A percentile compares a stretch with the other conserved stretches of the same genome.
These are phyloP conservation scores for Cyberlindnera nakhonratchasimensis DNA, from an alignment of 805 yeast genomes.

Conservation along the genomic window DNA sequence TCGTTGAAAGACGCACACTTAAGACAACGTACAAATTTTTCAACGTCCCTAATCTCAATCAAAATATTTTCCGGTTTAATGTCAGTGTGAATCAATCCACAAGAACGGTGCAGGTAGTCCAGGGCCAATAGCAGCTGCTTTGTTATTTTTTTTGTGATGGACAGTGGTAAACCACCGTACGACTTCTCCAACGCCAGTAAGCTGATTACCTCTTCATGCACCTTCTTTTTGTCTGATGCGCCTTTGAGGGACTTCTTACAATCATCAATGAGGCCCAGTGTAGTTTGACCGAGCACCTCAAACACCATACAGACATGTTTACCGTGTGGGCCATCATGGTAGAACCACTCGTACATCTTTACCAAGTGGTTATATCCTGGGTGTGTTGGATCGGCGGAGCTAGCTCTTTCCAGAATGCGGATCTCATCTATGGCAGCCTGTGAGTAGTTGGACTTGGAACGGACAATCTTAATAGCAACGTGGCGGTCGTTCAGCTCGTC, in stretches of 20 bases:
- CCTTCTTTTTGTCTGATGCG: neutral
- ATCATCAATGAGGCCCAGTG: slow-evolving; percentile 47
- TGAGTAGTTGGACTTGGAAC: slow-evolving; percentile 48
- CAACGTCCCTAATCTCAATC: slow-evolving; percentile 52
- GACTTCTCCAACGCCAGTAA: slow-evolving; percentile 32
- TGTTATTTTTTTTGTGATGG: slow-evolving; percentile 51
- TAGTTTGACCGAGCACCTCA: slow-evolving; percentile 60
- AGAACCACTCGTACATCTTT: slow-evolving; percentile 51
- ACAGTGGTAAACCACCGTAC: slow-evolving; percentile 52
- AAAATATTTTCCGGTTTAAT: slow-evolving; percentile 71
- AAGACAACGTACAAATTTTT: slow-evolving; percentile 38
- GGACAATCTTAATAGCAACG: slow-evolving; percentile 62
- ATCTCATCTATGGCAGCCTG: slow-evolving; percentile 69
- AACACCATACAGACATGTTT: slow-evolving; percentile 64
- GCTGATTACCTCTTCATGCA: slow-evolving; percentile 1
- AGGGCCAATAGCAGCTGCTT: slow-evolving; percentile 53
- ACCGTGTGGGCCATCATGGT: slow-evolving; percentile 59
- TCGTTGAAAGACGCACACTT: slow-evolving; percentile 4
- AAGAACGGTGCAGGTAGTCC: slow-evolving; percentile 55
- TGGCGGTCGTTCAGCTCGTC: slow-evolving; percentile 38
- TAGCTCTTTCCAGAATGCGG: slow-evolving; percentile 39
- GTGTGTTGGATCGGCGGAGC: slow-evolving; percentile 33
- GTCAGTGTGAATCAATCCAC: slow-evolving; percentile 72
- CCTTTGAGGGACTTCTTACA: slow-evolving; percentile 24
- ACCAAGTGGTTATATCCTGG: slow-evolving; percentile 53